Evolutionary conservation across 2,329 filamentous ascomycete genomes (phyloP).

Genomic region (Clonostachys byssicola): DNA sequence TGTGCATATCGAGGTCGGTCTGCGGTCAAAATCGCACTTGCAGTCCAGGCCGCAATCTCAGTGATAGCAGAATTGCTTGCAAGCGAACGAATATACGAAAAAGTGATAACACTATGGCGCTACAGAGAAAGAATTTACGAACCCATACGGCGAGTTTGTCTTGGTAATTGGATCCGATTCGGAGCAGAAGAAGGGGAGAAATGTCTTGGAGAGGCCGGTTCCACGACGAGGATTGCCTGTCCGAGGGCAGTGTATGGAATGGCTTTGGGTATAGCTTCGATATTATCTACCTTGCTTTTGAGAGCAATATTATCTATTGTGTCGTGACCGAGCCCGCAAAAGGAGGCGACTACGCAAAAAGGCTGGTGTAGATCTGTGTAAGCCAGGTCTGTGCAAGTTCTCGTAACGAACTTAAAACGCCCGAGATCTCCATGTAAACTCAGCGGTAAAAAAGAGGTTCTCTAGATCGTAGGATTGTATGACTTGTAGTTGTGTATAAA

Average conservation of each 20-base stretch:
- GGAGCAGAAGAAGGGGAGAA: conserved; percentile 26
- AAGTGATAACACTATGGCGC: not conserved
- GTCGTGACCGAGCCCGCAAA: conserved; percentile 21
- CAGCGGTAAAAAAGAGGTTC: too few relatives aligned
- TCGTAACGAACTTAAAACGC: too few relatives aligned
- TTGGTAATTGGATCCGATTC: conserved; percentile 19
- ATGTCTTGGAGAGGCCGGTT: conserved; percentile 25
- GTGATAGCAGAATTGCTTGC: conserved; percentile 3
- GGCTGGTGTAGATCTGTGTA: too few relatives aligned
- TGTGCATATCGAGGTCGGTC: too few relatives aligned
- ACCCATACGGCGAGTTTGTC: conserved; percentile 22
- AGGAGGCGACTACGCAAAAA: conserved; percentile 11
- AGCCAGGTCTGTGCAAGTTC: too few relatives aligned
- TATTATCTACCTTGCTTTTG: not conserved
- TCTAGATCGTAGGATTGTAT: too few relatives aligned
- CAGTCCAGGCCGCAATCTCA: conserved; percentile 2
- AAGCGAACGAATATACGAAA: conserved; percentile 1
- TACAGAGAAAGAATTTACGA: conserved; percentile 3
- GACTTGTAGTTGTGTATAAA: too few relatives aligned
- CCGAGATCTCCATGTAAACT: too few relatives aligned
- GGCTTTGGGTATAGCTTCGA: not conserved
- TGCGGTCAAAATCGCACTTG: conserved; percentile 1
- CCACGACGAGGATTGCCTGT: conserved; percentile 22
- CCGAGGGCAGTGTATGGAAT: conserved; percentile 13
- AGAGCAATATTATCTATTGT: conserved; percentile 2